A percentile compares a stretch with the other conserved stretches of the same genome.
These are phyloP conservation scores for Penicillium ucsense DNA, from an alignment of 495 filamentous ascomycete species.

Conservation along the genomic window DNA sequence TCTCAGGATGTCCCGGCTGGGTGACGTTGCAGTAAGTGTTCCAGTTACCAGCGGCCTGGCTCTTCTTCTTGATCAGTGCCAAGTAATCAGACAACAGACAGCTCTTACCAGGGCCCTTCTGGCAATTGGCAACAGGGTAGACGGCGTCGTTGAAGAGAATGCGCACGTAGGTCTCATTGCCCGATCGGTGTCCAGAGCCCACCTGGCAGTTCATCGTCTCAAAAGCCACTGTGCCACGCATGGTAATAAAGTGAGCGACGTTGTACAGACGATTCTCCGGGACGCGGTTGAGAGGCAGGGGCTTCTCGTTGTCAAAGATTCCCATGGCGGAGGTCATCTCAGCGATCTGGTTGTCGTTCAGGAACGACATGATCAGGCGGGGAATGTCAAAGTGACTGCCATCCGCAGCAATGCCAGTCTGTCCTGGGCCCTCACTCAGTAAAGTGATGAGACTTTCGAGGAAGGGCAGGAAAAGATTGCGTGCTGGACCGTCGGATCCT, in stretches of 20 bases:
- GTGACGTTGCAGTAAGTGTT: conserved; percentile 36
- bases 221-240: conserved; percentile 47
- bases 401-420: conserved; percentile 29
- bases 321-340: conserved; percentile 44
- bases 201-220: conserved; percentile 36
- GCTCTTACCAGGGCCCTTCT: conserved; percentile 35
- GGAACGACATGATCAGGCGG: conserved; percentile 42
- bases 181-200: conserved; percentile 1
- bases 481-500: conserved; percentile 35
- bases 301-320: conserved; percentile 39
- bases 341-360: conserved; percentile 52
- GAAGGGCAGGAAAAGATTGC: conserved; percentile 39
- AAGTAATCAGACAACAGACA: conserved; percentile 38
- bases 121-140: conserved; percentile 39
- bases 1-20: conserved; percentile 13
- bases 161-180: conserved; percentile 27
- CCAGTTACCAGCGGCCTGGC: conserved; percentile 32
- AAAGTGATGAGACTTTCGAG: conserved; percentile 38
- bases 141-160: conserved; percentile 46
- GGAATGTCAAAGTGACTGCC: conserved; percentile 30
- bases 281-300: conserved; percentile 30
- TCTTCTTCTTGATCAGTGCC: conserved; percentile 30
- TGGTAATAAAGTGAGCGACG: conserved; percentile 36
- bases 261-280: conserved; percentile 13
- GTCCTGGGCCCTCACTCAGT: conserved; percentile 34